Evolutionary conservation across 208 protist genomes (phyloP).

Genomic region (Wallacemonas sp.): DNA sequence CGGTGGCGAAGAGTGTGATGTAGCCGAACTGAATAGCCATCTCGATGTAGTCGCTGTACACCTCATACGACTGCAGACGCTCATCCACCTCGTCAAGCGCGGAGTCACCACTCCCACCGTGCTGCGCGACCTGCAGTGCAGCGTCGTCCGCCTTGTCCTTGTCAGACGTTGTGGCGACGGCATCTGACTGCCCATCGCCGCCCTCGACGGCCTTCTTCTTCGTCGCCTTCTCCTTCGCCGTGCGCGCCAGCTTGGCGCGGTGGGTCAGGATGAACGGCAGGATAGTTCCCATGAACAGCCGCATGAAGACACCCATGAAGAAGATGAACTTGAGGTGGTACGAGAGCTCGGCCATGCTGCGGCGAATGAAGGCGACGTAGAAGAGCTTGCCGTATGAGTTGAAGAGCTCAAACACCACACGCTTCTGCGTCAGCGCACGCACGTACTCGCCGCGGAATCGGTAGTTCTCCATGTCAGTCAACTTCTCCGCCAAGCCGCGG

Average conservation of each 20-base stretch:
- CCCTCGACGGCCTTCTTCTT: not conserved
- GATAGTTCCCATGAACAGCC: slow-evolving; percentile 47
- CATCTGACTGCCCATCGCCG: not conserved
- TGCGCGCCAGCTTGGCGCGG: slow-evolving; percentile 8
- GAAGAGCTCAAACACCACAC: slow-evolving; percentile 61
- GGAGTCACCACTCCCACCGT: slow-evolving; percentile 29
- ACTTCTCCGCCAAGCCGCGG: slow-evolving; percentile 32
- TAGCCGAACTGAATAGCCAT: slow-evolving; percentile 81
- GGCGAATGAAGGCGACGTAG: slow-evolving; percentile 56
- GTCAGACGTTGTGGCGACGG: not conserved
- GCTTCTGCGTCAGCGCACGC: slow-evolving; percentile 60
- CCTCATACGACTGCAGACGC: slow-evolving; percentile 45
- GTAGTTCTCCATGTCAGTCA: slow-evolving; percentile 74
- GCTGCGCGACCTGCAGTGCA: not conserved
- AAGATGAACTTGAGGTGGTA: slow-evolving; percentile 41
- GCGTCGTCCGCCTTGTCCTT: not conserved
- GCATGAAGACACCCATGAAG: slow-evolving; percentile 36
- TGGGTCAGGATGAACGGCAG: slow-evolving; percentile 58
- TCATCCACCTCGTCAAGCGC: slow-evolving; percentile 46
- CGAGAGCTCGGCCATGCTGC: slow-evolving; percentile 42
- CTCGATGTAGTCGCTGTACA: slow-evolving; percentile 74
- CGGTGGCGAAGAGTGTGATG: slow-evolving; percentile 65
- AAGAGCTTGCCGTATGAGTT: slow-evolving; percentile 69
- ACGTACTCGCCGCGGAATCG: slow-evolving; percentile 47
- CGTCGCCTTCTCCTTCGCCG: not conserved